Evolutionary conservation across 192 early-diverging fungal genomes (phyloP), one percentile per base, ranked within the genome.

Genomic region (Ambispora gerdemannii): DNA sequence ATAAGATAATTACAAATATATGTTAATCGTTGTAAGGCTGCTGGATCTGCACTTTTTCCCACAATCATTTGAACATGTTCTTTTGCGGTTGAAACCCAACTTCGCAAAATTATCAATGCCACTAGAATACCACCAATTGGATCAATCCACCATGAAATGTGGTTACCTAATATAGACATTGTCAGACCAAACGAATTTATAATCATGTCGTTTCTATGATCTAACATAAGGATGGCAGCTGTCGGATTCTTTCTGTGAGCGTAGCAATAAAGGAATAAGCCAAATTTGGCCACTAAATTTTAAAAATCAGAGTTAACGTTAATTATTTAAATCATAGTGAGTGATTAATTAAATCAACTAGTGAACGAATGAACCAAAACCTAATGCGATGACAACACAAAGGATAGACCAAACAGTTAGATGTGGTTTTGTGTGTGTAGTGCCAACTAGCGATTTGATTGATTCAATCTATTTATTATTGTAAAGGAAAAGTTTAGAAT

Each of bases 51-150:
- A 58, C 87, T 85, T 76, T 91, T 91, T 28, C 90, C 90, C 25
- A 91, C 88, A 70, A 93, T 90, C 24, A 93, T 80, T 58, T 90
- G 87, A 43, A 91, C 82, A 73, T 91, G 87, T 59, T 90, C 88
- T 87, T 80, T 11, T 4, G 86, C 87, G 11, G 88, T 89, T 13
- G 67, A 72, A 0, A 83, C 68, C 91, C 91, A 91, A 36, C 87
- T 88, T 13, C 79, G 78, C 33, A 91, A 73, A 49, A 91, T 91
- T 55, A 90, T 79, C 25, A 90, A 67, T 8, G 89, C 84, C 35
- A 93, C 83, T 7, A 88, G 24, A 22, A 93, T 86, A 35, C 85
- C 87, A 27, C 90, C 89, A 30, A 84, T 69, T 27, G 91, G 88
- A 69, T 91, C 91, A 66, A 93, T 78, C 89, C 90, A 93, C 38